Evolutionary conservation across 2,329 filamentous ascomycete species (phyloP).

Genomic region (Thelonectria olida): DNA sequence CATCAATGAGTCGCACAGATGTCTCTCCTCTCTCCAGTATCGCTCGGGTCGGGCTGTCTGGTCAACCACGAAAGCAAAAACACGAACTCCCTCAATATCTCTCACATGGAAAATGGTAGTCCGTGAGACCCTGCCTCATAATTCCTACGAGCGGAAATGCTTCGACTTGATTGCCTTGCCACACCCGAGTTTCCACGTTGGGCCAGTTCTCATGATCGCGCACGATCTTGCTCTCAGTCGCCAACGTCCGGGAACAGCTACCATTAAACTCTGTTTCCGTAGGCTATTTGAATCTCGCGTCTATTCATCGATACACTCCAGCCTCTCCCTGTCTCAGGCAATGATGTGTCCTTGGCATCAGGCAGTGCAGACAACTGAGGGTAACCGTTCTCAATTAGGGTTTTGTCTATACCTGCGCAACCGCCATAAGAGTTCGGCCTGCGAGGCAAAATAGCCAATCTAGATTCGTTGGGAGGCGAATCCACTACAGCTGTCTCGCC

Average conservation of each 20-base stretch:
- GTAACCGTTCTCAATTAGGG: slow-evolving; percentile 3
- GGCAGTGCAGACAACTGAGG: too few relatives aligned
- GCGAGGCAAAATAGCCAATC: slow-evolving; percentile 9
- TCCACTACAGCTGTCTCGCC: slow-evolving; percentile 1
- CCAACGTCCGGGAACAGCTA: slow-evolving; percentile 12
- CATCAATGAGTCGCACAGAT: not conserved
- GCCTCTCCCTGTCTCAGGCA: not conserved
- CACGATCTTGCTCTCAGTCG: not conserved
- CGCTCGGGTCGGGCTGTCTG: not conserved
- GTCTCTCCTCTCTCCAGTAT: not conserved
- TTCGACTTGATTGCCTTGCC: not conserved
- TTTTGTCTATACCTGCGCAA: not conserved
- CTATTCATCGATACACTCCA: not conserved
- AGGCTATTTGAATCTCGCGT: not conserved
- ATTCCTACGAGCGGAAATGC: not conserved
- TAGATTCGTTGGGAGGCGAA: slow-evolving; percentile 1
- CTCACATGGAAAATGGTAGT: not conserved
- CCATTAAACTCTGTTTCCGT: not conserved
- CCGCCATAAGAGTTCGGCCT: slow-evolving; percentile 7
- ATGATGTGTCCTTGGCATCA: not conserved
- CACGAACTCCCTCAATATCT: not conserved
- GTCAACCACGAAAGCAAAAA: not conserved
- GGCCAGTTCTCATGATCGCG: not conserved
- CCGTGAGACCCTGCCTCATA: not conserved
- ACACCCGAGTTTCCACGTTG: not conserved